These are phyloP conservation scores for Coemansia reversa DNA, from an alignment of 192 early-diverging fungal species.

Conservation along the genomic window DNA sequence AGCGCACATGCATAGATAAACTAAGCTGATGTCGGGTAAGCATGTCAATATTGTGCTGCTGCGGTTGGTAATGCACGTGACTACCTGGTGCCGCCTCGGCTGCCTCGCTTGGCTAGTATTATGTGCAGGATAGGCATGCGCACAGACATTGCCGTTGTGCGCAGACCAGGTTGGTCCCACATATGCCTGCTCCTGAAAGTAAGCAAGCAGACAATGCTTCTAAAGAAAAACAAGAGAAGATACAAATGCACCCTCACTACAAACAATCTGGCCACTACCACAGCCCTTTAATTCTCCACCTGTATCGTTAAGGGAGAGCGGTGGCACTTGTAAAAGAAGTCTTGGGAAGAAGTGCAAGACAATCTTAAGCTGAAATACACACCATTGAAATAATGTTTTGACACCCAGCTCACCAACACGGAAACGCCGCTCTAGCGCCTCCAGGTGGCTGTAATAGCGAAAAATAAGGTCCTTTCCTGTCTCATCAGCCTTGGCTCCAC, in stretches of 20 bases:
- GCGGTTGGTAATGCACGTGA: not conserved
- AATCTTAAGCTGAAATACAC: conserved; percentile 14
- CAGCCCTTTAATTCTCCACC: not conserved
- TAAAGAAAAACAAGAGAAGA: not conserved
- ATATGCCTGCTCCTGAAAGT: not conserved
- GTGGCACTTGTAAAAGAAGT: not conserved
- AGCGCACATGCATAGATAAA: not conserved
- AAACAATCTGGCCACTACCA: not conserved
- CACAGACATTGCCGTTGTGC: not conserved
- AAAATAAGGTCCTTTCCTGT: conserved; percentile 93
- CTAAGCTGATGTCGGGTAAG: not conserved
- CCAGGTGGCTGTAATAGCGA: conserved; percentile 95
- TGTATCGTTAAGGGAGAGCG: not conserved
- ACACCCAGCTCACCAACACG: conserved; percentile 90
- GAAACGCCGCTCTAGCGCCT: conserved; percentile 90
- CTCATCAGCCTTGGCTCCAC: conserved; percentile 89
- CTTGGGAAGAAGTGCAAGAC: not conserved
- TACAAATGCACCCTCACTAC: no score
- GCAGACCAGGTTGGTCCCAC: not conserved
- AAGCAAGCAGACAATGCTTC: not conserved
- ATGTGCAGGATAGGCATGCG: not conserved
- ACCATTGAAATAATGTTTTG: conserved; percentile 91
- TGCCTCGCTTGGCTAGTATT: not conserved
- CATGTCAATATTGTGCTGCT: not conserved
- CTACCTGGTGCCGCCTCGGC: not conserved